phyloP scores from a whole-genome alignment of 169 alveolate genomes.

The Plasmodium vivax region DNA sequence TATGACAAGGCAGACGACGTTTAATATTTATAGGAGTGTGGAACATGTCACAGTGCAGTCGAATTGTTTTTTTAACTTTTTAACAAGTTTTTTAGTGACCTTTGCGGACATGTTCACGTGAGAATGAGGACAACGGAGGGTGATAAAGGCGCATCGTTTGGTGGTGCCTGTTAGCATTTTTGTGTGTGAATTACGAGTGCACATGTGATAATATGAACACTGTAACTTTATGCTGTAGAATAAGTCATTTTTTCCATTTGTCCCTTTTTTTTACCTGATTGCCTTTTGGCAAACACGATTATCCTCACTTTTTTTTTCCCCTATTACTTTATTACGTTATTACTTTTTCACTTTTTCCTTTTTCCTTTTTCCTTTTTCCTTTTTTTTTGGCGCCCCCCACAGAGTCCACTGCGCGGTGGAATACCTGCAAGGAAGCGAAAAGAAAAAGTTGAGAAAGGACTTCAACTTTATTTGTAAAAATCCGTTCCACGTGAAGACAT shows the following conservation, averaged over 20 bases:
- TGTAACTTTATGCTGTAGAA: neutral
- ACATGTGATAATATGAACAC: neutral
- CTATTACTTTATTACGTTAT: no score
- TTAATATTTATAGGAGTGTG: constrained; percentile 25
- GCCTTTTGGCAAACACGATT: neutral
- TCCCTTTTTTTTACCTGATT: neutral
- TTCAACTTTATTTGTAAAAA: constrained; percentile 45
- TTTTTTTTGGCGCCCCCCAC: neutral
- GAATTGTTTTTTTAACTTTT: constrained; percentile 33
- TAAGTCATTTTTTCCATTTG: neutral
- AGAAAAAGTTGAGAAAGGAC: constrained; percentile 40
- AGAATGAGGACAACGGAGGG: neutral
- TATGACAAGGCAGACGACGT: constrained; percentile 25
- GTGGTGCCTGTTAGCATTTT: neutral
- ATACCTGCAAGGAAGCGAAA: constrained; percentile 33
- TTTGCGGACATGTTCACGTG: constrained; percentile 49
- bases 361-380: neutral
- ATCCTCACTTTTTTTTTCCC: neutral
- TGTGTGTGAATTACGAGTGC: neutral
- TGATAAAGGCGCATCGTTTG: neutral
- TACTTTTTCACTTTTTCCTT: neutral
- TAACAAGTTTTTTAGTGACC: constrained; percentile 24
- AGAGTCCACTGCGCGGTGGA: constrained; percentile 53
- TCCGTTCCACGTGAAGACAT: constrained; percentile 28
- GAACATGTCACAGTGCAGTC: constrained; percentile 14